Conservation (phyloP, 225 moss, liverwort and hornwort species). For the Takakia lepidozioides region DNA sequence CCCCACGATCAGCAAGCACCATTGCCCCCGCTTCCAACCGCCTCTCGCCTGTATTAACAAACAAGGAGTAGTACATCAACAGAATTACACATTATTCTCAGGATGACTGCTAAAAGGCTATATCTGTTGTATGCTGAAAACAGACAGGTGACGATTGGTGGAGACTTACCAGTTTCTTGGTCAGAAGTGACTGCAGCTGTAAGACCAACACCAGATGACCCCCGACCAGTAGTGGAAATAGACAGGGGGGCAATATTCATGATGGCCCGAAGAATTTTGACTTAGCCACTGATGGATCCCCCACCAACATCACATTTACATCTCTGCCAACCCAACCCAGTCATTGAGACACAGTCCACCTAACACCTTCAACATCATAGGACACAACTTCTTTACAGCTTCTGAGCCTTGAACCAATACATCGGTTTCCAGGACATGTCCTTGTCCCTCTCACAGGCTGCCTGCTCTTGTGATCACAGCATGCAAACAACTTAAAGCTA, state of each 20-base stretch:
- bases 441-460: too few relatives aligned
- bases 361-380: too few relatives aligned
- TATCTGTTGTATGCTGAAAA: constrained; percentile 44
- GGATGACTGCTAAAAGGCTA: too few relatives aligned
- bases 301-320: constrained; percentile 91
- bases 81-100: too few relatives aligned
- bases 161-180: constrained; percentile 77
- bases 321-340: constrained; percentile 34
- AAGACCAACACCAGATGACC: constrained; percentile 79
- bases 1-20: constrained; percentile 79
- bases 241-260: constrained; percentile 82
- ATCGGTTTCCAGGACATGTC: too few relatives aligned
- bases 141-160: constrained; percentile 72
- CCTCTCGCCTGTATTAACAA: constrained; percentile 48
- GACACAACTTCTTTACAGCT: too few relatives aligned
- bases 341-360: too few relatives aligned
- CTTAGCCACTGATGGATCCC: constrained; percentile 87
- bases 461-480: too few relatives aligned
- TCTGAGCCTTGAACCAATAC: too few relatives aligned
- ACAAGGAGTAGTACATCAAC: background rate
- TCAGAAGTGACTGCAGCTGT: constrained; percentile 82
- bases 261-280: constrained; percentile 73
- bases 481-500: too few relatives aligned
- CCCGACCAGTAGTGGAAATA: constrained; percentile 78
- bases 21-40: constrained; percentile 85